Conservation (phyloP, 495 filamentous ascomycete species). For the Evansstolkia leycettana region DNA sequence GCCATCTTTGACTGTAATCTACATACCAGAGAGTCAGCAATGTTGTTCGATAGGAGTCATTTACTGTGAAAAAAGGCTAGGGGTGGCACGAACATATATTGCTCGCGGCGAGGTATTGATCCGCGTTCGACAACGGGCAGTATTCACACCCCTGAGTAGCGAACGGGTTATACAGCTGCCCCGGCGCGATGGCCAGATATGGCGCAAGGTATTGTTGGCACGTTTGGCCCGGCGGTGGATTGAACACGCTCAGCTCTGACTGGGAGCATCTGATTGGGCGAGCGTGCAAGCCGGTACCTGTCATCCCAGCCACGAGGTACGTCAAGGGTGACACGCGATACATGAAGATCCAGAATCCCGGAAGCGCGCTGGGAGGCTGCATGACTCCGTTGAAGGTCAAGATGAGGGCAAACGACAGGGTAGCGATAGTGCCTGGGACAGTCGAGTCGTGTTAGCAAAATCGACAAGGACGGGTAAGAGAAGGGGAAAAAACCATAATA, state of each 20-base stretch:
- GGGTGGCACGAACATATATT: constrained; percentile 29
- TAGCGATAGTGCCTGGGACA: constrained; percentile 37
- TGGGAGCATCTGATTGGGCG: constrained; percentile 28
- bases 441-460: too few species aligned
- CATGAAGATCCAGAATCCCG: constrained; percentile 50
- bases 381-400: constrained; percentile 52
- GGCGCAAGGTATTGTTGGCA: constrained; percentile 36
- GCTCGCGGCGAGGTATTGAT: constrained; percentile 31
- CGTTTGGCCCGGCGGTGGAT: constrained; percentile 34
- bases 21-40: not conserved
- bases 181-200: constrained; percentile 17
- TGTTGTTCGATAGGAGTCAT: constrained; percentile 4
- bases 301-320: constrained; percentile 43
- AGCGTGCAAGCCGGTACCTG: constrained; percentile 32
- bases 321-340: constrained; percentile 42
- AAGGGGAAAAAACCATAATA: too few species aligned
- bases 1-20: constrained; percentile 35
- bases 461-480: too few species aligned
- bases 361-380: constrained; percentile 35
- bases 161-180: constrained; percentile 30
- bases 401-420: constrained; percentile 46
- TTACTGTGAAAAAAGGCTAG: not conserved
- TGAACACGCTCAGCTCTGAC: constrained; percentile 38
- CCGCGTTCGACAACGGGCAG: constrained; percentile 32
- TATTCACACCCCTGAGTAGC: constrained; percentile 31